Base-by-base conservation (phyloP, 2,329 filamentous ascomycete genomes). In the Epichloe gansuensis region DNA sequence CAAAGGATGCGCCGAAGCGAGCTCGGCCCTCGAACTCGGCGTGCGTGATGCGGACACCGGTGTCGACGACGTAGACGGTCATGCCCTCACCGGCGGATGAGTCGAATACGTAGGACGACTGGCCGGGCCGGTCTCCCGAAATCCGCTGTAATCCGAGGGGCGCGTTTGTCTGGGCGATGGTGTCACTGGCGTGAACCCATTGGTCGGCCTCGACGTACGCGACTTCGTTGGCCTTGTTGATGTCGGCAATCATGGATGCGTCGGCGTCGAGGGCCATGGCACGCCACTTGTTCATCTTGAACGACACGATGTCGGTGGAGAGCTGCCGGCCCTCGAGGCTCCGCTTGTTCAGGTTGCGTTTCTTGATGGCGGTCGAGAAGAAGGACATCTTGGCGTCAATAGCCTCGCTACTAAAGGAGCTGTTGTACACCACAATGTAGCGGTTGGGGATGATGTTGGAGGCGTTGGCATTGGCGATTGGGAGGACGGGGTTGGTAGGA, bases 341-440 rank as follows among this genome's bases (percentile, higher is more conserved):
- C 43, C 78, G 73, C 66, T 77, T 77, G 63, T 68, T 67, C 46
- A 81, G 59, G 63, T 82, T 82, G 58, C 78, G 77, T 67, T 77
- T 81, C 63, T 75, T 69, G 52, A 84, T 65, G 45, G 74, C 65
- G 43, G 70, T 62, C 53, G 68, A 71, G 60, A 81, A 71, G 52
- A 66, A 69, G 35, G 69, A 65, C 61, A 78, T 68, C 63, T 80
- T 76, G 48, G 72, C 67, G 39, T 69, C 65, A 59, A 83, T 74
- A 39, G 68, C 67, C 15, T 71, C 72, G 23, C 74, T 67, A 56
- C 67, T 69, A 58, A 73, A 74, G 52, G 72, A 75, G 57, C 70
- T 71, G 64, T 83, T 80, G 71, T 82, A 84, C 54, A 85, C 80
- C 52, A 84, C 80, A 56, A 85, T 83, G 66, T 82, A 85, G 48